Evolutionary conservation across 2,329 filamentous ascomycete genomes (phyloP).

Genomic region (Huntiella moniliformis): DNA sequence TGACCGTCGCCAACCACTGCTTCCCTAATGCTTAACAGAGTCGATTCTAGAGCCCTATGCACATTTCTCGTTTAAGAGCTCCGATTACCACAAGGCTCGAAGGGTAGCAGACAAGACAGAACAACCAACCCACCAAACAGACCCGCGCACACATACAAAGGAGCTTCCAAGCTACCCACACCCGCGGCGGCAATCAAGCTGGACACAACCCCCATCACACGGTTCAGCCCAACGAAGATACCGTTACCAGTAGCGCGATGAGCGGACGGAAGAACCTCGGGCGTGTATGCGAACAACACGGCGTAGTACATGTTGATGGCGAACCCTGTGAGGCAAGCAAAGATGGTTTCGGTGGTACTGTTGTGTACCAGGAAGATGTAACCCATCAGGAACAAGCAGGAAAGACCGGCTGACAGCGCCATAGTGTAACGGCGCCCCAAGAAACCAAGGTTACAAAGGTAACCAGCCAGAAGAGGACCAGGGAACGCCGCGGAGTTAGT

Average conservation of each 20-base stretch:
- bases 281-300: conserved; percentile 45
- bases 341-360: conserved; percentile 43
- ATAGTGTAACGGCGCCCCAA: conserved; percentile 47
- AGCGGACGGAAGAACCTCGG: conserved; percentile 44
- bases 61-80: no score
- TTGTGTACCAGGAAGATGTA: conserved; percentile 46
- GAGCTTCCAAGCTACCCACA: conserved; percentile 40
- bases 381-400: conserved; percentile 54
- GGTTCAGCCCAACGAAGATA: conserved; percentile 50
- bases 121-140: conserved; percentile 43
- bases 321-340: conserved; percentile 50
- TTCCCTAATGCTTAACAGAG: no score
- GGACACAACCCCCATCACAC: conserved; percentile 55
- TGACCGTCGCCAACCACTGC: no score
- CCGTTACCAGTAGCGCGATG: conserved; percentile 57
- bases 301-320: conserved; percentile 56
- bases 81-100: conserved; percentile 38
- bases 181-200: conserved; percentile 47
- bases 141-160: conserved; percentile 48
- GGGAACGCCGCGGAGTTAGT: conserved; percentile 48
- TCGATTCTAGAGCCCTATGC: no score
- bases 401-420: conserved; percentile 45
- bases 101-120: conserved; percentile 41
- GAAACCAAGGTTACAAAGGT: conserved; percentile 38
- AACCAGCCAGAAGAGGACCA: conserved; percentile 49